A percentile compares a stretch with the other conserved stretches of the same genome.
These are phyloP conservation scores for Quercus engelmannii DNA, from an alignment of 306 rosid species.

Conservation along the genomic window DNA sequence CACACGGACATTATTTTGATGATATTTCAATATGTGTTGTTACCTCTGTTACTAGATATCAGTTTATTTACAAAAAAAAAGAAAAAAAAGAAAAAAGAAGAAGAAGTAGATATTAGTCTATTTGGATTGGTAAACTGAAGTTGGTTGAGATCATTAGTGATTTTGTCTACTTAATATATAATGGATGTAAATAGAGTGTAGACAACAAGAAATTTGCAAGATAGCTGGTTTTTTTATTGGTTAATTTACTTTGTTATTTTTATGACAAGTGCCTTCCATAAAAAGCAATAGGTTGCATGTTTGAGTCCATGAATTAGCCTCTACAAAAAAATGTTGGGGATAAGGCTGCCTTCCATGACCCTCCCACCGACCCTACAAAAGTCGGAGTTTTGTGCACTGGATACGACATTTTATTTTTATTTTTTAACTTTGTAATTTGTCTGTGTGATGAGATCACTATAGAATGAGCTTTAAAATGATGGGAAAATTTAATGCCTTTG, in stretches of 20 bases:
- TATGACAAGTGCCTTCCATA: no score
- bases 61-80: no score
- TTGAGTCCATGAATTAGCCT: no score
- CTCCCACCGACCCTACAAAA: no score
- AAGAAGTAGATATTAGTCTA: neutral
- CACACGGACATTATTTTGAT: neutral
- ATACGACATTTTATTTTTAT: neutral
- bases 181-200: neutral
- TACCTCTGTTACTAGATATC: neutral
- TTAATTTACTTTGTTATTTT: no score
- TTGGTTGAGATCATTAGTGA: neutral
- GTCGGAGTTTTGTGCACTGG: no score
- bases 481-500: neutral
- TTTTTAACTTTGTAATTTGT: neutral
- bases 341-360: no score
- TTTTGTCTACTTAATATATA: neutral
- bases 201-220: neutral
- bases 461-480: neutral
- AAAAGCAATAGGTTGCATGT: no score
- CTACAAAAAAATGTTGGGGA: no score
- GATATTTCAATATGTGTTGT: neutral
- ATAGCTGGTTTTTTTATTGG: neutral
- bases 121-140: neutral
- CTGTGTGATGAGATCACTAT: neutral
- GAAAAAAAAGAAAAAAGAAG: no score